Conservation (phyloP, 2,329 filamentous ascomycete species). For the Scleromitrula shiraiana region DNA sequence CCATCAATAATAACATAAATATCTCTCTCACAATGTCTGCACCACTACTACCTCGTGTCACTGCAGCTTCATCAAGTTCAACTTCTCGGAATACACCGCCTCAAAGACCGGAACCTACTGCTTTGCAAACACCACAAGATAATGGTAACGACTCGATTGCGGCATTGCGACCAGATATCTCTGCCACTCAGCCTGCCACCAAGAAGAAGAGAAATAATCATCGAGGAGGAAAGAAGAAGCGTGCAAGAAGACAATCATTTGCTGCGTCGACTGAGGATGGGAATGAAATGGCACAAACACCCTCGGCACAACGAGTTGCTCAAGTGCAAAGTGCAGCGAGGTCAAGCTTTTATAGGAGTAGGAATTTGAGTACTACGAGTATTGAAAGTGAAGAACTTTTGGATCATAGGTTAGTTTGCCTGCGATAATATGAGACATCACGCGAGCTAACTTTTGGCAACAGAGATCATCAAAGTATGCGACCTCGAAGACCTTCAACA, state of each 20-base stretch:
- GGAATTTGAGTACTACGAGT: slow-evolving; percentile 72
- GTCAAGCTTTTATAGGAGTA: slow-evolving; percentile 41
- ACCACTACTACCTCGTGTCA: slow-evolving; percentile 14
- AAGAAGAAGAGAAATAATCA: slow-evolving; percentile 66
- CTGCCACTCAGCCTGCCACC: slow-evolving; percentile 5
- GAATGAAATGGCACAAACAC: slow-evolving; percentile 29
- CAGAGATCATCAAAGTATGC: slow-evolving; percentile 41
- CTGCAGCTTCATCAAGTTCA: slow-evolving; percentile 9
- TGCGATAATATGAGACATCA: neutral
- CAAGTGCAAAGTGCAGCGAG: slow-evolving; percentile 21
- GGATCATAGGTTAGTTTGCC: slow-evolving; percentile 64
- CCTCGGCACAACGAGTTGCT: slow-evolving; percentile 28
- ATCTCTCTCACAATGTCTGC: slow-evolving; percentile 16
- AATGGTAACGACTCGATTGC: slow-evolving; percentile 12
- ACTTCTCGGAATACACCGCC: slow-evolving; percentile 10
- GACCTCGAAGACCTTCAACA: slow-evolving; percentile 53
- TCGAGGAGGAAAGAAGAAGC: slow-evolving; percentile 71
- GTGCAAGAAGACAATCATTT: slow-evolving; percentile 72
- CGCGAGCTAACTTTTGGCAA: slow-evolving; percentile 11
- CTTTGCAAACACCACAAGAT: slow-evolving; percentile 16
- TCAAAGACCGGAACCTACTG: slow-evolving; percentile 21
- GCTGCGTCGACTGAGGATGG: slow-evolving; percentile 50
- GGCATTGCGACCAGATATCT: slow-evolving; percentile 16
- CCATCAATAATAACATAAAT: neutral
- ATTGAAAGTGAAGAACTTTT: slow-evolving; percentile 82